Percentiles rank a stretch among this genome's conserved stretches.
Conservation (phyloP, 2,329 filamentous ascomycete species). For the Xylariaceae sp. region DNA sequence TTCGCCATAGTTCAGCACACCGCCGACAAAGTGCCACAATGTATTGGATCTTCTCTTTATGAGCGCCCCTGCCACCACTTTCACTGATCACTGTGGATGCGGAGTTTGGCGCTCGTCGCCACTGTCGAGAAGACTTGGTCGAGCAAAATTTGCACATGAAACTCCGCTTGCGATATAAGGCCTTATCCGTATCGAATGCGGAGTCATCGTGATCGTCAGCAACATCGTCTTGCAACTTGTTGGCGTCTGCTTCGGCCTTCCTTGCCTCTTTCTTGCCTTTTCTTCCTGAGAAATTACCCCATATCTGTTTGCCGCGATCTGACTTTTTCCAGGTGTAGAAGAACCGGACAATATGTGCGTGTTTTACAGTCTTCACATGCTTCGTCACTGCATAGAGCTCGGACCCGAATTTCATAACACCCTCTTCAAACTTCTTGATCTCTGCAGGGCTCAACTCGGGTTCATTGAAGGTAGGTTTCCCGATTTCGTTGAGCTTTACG, state of each 20-base stretch:
- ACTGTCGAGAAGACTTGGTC: constrained; percentile 74
- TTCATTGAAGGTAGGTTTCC: constrained; percentile 73
- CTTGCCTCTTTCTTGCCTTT: constrained; percentile 86
- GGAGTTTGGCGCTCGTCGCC: constrained; percentile 81
- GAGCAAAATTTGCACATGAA: constrained; percentile 95
- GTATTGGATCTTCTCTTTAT: constrained; percentile 72
- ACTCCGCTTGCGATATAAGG: constrained; percentile 66
- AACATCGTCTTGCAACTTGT: constrained; percentile 83
- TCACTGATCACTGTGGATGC: constrained; percentile 66
- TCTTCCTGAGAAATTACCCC: constrained; percentile 80
- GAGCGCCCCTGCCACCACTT: constrained; percentile 60
- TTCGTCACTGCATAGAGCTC: constrained; percentile 78
- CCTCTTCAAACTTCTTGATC: constrained; percentile 87
- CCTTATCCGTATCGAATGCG: constrained; percentile 88
- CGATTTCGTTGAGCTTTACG: constrained; percentile 59
- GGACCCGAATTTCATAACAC: constrained; percentile 81
- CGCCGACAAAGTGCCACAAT: constrained; percentile 81
- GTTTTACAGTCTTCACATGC: constrained; percentile 76
- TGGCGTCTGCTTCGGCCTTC: constrained; percentile 61
- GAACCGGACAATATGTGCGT: constrained; percentile 78
- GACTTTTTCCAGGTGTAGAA: constrained; percentile 99
- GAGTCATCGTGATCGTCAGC: constrained; percentile 92
- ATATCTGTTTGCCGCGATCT: constrained; percentile 74
- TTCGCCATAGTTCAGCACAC: constrained; percentile 89
- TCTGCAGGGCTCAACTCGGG: constrained; percentile 74